These are phyloP conservation scores for Eremothecium sinecaudum DNA, from an alignment of 1,139 yeast species.

Conservation along the genomic window DNA sequence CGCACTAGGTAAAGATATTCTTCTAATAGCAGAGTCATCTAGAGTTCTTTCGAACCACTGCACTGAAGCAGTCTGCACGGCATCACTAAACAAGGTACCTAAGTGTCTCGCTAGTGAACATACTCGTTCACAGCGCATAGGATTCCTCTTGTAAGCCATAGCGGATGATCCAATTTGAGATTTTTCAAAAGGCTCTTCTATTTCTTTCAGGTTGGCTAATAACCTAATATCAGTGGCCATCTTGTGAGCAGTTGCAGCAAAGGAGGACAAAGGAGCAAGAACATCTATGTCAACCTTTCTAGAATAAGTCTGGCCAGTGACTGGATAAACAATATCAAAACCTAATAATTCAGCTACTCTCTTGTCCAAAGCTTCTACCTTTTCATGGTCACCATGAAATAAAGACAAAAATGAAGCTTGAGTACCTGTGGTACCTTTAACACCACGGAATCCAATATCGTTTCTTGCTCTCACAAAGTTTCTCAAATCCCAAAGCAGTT, in stretches of 20 bases:
- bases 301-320: constrained; percentile 96
- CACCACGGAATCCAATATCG: constrained; percentile 95
- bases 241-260: constrained; percentile 96
- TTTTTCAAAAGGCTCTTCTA: constrained; percentile 97
- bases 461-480: constrained; percentile 93
- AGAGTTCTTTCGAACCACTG: constrained; percentile 99
- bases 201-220: constrained; percentile 91
- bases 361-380: constrained; percentile 85
- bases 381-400: constrained; percentile 94
- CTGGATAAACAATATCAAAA: constrained; percentile 90
- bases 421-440: constrained; percentile 98
- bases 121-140: constrained; percentile 98
- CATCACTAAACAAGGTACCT: constrained; percentile 85
- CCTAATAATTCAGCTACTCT: constrained; percentile 90
- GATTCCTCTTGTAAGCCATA: constrained; percentile 99
- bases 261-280: constrained; percentile 82
- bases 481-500: constrained; percentile 93
- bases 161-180: constrained; percentile 97
- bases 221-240: constrained; percentile 95
- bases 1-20: constrained; percentile 94
- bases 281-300: constrained; percentile 96
- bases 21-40: constrained; percentile 96
- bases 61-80: constrained; percentile 92
- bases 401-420: constrained; percentile 92
- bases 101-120: constrained; percentile 94